A percentile compares a stretch with the other conserved stretches of the same genome.
phyloP scores from a whole-genome alignment of 106 monocot species.

The Alisma plantagoaquatica region DNA sequence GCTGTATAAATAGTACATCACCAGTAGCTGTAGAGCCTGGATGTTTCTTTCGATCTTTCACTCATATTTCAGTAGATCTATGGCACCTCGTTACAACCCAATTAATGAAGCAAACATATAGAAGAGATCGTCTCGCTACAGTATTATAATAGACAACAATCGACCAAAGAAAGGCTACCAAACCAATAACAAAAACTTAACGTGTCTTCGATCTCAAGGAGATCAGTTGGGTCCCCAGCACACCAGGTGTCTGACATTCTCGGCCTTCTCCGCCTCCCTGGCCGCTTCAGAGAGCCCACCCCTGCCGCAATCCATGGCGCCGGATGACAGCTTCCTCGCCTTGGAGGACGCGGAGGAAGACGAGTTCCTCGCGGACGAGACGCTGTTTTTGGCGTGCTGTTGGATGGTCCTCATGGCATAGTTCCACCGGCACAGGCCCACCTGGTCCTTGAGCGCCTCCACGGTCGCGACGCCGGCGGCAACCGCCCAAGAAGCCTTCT shows the following conservation, averaged over 20 bases:
- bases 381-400: conserved; percentile 5
- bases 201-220: too few relatives aligned
- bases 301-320: neutral
- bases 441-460: conserved; percentile 19
- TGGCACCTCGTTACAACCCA: too few relatives aligned
- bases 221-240: conserved; percentile 15
- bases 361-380: neutral
- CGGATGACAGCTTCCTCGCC: neutral
- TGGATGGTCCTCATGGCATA: conserved; percentile 11
- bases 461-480: conserved; percentile 13
- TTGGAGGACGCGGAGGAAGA: neutral
- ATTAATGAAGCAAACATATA: too few relatives aligned
- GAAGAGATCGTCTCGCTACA: too few relatives aligned
- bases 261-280: neutral
- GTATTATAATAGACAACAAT: too few relatives aligned
- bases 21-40: too few relatives aligned
- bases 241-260: conserved; percentile 4
- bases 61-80: too few relatives aligned
- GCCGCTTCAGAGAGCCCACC: neutral
- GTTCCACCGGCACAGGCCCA: conserved; percentile 13
- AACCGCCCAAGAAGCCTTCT: conserved; percentile 1
- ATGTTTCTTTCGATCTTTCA: too few relatives aligned
- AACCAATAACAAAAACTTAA: too few relatives aligned
- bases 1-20: too few relatives aligned
- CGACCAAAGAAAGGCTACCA: too few relatives aligned